Conservation (phyloP, 345 rosid genomes). For the Dimocarpus longan region DNA sequence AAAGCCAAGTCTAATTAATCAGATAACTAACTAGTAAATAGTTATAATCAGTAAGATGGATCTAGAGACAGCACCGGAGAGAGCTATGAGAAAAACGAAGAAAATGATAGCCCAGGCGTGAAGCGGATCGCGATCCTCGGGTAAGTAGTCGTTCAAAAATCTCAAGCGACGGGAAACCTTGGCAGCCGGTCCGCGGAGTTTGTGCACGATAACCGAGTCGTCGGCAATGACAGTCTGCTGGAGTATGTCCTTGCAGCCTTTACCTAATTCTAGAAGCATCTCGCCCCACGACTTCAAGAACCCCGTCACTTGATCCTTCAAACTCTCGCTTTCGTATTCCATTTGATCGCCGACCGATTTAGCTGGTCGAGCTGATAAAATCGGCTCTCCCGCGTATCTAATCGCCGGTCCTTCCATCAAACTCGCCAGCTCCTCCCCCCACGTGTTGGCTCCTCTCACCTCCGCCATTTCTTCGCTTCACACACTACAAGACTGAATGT, state of each 20-base stretch:
- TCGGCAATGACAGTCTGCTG: conserved; percentile 65
- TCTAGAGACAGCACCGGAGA: conserved; percentile 51
- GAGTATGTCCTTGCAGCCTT: conserved; percentile 69
- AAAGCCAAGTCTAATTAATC: background rate
- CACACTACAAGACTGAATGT: conserved; percentile 12
- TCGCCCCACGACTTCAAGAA: conserved; percentile 91
- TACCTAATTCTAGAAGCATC: conserved; percentile 78
- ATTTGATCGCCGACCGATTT: conserved; percentile 18
- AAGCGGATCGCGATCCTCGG: conserved; percentile 94
- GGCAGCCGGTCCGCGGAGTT: conserved; percentile 68
- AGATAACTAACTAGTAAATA: background rate
- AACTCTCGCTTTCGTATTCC: conserved; percentile 50
- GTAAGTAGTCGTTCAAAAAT: conserved; percentile 84
- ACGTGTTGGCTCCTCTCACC: conserved; percentile 52
- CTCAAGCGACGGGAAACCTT: conserved; percentile 59
- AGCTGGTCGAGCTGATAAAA: conserved; percentile 17
- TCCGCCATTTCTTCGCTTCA: conserved; percentile 56
- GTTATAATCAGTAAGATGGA: background rate
- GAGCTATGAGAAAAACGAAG: conserved; percentile 70
- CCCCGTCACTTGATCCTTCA: conserved; percentile 69
- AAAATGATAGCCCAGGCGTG: conserved; percentile 87
- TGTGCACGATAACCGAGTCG: conserved; percentile 73
- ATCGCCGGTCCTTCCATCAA: conserved; percentile 54
- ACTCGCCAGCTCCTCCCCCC: conserved; percentile 78
- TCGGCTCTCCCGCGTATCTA: conserved; percentile 46